Conservation (phyloP, 768 basidiomycete genomes). For the Coprinopsis cinerea region DNA sequence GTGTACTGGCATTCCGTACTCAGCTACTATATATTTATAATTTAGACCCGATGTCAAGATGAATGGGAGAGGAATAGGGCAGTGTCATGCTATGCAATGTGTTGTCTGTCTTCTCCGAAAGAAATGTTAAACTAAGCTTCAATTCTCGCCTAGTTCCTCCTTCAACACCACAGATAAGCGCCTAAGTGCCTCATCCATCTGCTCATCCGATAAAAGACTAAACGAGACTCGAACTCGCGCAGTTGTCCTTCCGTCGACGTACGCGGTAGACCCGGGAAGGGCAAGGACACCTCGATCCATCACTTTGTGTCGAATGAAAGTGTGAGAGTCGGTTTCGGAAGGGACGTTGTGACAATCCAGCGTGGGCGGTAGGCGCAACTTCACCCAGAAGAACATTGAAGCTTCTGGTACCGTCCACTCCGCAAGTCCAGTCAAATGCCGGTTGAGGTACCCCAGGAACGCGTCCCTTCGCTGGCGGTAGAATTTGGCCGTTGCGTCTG, state of each 20-base stretch:
- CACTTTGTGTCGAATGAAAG: conserved; percentile 62
- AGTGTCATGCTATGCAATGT: no score
- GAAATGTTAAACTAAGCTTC: no score
- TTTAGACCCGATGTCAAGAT: no score
- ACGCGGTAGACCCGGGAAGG: conserved; percentile 76
- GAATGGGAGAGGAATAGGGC: no score
- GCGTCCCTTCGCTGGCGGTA: conserved; percentile 63
- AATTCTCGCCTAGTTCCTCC: conserved; percentile 5
- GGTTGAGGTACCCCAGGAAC: conserved; percentile 64
- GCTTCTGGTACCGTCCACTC: conserved; percentile 64
- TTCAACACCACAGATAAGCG: conserved; percentile 32
- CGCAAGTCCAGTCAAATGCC: conserved; percentile 66
- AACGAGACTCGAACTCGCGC: conserved; percentile 78
- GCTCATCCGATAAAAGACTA: conserved; percentile 52
- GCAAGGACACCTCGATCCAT: conserved; percentile 72
- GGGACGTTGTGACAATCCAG: conserved; percentile 5
- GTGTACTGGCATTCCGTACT: no score
- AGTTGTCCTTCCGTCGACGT: conserved; percentile 57
- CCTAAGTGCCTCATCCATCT: conserved; percentile 67
- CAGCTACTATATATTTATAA: no score
- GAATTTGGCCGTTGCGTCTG: conserved; percentile 55
- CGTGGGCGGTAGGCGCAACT: conserved; percentile 18
- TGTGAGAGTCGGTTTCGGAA: conserved; percentile 55
- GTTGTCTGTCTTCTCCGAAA: no score
- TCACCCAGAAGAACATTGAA: conserved; percentile 88